These are phyloP conservation scores for Brassica nigra DNA, from an alignment of 345 rosid species.

Conservation along the genomic window DNA sequence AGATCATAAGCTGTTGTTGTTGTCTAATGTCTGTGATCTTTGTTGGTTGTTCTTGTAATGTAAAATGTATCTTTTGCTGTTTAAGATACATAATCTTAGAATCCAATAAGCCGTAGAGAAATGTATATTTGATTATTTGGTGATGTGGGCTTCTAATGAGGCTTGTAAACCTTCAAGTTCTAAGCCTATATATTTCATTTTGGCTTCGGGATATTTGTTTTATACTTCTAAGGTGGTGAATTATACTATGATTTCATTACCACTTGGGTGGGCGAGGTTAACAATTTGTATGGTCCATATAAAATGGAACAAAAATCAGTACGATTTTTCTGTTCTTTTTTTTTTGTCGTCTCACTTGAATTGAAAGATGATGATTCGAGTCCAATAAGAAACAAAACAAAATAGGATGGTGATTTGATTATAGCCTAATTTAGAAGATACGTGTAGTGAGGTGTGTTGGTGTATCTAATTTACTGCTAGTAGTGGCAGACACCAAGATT, in stretches of 20 bases:
- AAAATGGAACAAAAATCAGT: not conserved
- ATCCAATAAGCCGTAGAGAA: not conserved
- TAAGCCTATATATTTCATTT: slow-evolving; percentile 6
- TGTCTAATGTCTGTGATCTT: slow-evolving; percentile 20
- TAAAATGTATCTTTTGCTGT: slow-evolving; percentile 31
- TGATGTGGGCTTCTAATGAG: slow-evolving; percentile 15
- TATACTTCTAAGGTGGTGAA: not conserved
- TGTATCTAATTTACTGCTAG: slow-evolving; percentile 15
- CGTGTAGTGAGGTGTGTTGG: slow-evolving; percentile 19
- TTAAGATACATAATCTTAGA: slow-evolving; percentile 2
- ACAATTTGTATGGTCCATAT: not conserved
- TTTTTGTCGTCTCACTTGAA: slow-evolving; percentile 4
- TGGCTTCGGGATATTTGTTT: not conserved
- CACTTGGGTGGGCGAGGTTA: not conserved
- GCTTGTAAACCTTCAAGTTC: not conserved
- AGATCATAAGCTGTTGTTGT: slow-evolving; percentile 25
- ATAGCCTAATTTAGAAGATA: slow-evolving; percentile 9
- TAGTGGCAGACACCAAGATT: slow-evolving; percentile 39
- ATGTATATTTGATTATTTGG: not conserved
- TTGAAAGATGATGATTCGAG: not conserved
- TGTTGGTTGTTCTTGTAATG: slow-evolving; percentile 28
- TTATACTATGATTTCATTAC: not conserved
- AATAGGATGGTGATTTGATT: slow-evolving; percentile 1
- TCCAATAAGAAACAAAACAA: not conserved
- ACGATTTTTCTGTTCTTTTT: not conserved